Evolutionary conservation across 345 rosid genomes (phyloP), one percentile per base, ranked within the genome.

Genomic region (Zanthoxylum bungeanum): DNA sequence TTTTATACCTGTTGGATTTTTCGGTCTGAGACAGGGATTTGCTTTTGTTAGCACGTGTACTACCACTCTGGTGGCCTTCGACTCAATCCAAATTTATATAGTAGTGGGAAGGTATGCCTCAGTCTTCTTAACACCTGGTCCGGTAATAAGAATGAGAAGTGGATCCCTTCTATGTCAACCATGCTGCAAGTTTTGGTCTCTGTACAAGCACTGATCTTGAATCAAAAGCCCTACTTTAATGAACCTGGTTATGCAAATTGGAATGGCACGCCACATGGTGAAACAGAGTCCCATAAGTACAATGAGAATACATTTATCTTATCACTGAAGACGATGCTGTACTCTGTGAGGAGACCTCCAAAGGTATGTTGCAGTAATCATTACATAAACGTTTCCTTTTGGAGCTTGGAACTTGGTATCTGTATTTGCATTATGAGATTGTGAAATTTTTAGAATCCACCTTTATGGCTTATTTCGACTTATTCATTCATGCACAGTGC

Each of bases 71-170:
- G 92, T 68, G 97, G 97, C 34, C 90, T 90, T 57, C 86, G 93
- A 73, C 85, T 94, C 72, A 94, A 94, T 80, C 97, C 97, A 22
- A 94, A 90, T 77, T 78, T 94, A 78, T 89, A 94, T 70, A 16
- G 39, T 10, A 64, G 81, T 69, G 98, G 98, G 62, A 89, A 94
- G 78, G 97, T 92, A 65, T 94, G 98, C 71, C 89, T 94, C 58
- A 92, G 97, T 84, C 93, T 94, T 76, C 95, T 94, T 37, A 89
- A 91, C 70, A 94, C 98, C 42, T 94, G 98, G 98, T n/a, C 44
- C 65, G 97, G 97, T 71, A 56, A 36, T 37, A 78, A 76, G 78
- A 92, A 72, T 76, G 98, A 94, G 90, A 85, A 79, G 78, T 94
- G 98, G 98, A 81, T 84, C 51, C 93, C 97, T 72, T 84, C 84